Evolutionary conservation across 2,329 filamentous ascomycete genomes (phyloP).

Genomic region (Aspergillus nomiae): DNA sequence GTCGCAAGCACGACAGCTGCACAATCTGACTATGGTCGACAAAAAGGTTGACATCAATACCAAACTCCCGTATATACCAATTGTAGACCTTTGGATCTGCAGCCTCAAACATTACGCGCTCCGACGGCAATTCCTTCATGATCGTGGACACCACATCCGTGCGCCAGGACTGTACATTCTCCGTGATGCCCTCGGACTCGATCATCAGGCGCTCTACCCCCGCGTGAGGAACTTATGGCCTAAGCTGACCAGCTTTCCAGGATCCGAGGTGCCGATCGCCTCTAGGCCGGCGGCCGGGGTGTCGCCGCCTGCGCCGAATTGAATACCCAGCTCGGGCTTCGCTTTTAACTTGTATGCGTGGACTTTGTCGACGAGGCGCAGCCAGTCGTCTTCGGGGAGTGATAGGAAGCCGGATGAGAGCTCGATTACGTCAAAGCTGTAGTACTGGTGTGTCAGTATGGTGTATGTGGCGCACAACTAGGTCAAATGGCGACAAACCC

Average conservation of each 20-base stretch:
- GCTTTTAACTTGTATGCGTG: slow-evolving; percentile 53
- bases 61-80: slow-evolving; percentile 60
- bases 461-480: not conserved
- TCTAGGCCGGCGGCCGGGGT: slow-evolving; percentile 51
- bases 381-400: slow-evolving; percentile 56
- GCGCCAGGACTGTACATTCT: slow-evolving; percentile 57
- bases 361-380: slow-evolving; percentile 53
- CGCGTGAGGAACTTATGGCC: slow-evolving; percentile 53
- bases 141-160: slow-evolving; percentile 59
- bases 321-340: slow-evolving; percentile 59
- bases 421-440: slow-evolving; percentile 57
- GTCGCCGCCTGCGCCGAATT: slow-evolving; percentile 60
- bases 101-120: slow-evolving; percentile 62
- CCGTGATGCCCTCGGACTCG: slow-evolving; percentile 62
- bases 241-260: slow-evolving; percentile 52
- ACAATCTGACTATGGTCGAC: slow-evolving; percentile 62
- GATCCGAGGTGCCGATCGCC: slow-evolving; percentile 52
- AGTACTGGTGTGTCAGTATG: not conserved
- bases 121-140: slow-evolving; percentile 52
- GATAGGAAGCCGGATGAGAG: slow-evolving; percentile 57
- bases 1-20: slow-evolving; percentile 54
- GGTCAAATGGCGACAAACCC: slow-evolving; percentile 33
- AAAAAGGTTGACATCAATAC: slow-evolving; percentile 59
- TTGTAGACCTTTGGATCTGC: slow-evolving; percentile 59
- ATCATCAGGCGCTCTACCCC: slow-evolving; percentile 61